Conservation (phyloP, 495 filamentous ascomycete species). For the Pyrenopolyporus hunteri region DNA sequence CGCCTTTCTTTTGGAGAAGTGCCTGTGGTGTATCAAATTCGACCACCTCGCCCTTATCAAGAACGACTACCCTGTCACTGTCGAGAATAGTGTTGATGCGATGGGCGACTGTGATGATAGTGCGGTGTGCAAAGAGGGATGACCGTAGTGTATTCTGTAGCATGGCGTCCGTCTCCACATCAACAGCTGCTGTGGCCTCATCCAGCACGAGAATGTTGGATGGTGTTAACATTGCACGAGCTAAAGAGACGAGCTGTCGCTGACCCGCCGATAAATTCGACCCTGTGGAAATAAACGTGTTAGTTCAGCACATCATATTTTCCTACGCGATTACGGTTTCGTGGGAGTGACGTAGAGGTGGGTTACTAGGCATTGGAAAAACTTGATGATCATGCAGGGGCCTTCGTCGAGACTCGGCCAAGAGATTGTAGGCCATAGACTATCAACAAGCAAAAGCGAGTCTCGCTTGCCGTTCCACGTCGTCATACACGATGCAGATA, state of each 20-base stretch:
- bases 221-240: slow-evolving; percentile 89
- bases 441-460: slow-evolving; percentile 30
- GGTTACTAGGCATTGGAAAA: background rate
- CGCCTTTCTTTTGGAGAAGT: slow-evolving; percentile 50
- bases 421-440: slow-evolving; percentile 3
- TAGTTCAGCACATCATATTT: slow-evolving; percentile 40
- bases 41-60: slow-evolving; percentile 58
- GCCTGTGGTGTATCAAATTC: slow-evolving; percentile 56
- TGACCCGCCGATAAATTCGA: slow-evolving; percentile 88
- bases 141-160: slow-evolving; percentile 70
- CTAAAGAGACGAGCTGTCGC: slow-evolving; percentile 90
- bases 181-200: slow-evolving; percentile 96
- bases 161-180: slow-evolving; percentile 91
- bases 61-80: slow-evolving; percentile 87
- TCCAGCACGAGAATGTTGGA: slow-evolving; percentile 97
- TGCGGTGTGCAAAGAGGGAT: slow-evolving; percentile 79
- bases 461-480: slow-evolving; percentile 21
- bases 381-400: slow-evolving; percentile 13
- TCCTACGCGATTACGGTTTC: background rate
- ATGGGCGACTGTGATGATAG: slow-evolving; percentile 97
- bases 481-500: slow-evolving; percentile 34
- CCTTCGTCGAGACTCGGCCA: slow-evolving; percentile 2
- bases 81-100: slow-evolving; percentile 97
- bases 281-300: slow-evolving; percentile 46
- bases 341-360: background rate